Evolutionary conservation across 495 filamentous ascomycete species (phyloP).

Genomic region (Neurospora cerealis): DNA sequence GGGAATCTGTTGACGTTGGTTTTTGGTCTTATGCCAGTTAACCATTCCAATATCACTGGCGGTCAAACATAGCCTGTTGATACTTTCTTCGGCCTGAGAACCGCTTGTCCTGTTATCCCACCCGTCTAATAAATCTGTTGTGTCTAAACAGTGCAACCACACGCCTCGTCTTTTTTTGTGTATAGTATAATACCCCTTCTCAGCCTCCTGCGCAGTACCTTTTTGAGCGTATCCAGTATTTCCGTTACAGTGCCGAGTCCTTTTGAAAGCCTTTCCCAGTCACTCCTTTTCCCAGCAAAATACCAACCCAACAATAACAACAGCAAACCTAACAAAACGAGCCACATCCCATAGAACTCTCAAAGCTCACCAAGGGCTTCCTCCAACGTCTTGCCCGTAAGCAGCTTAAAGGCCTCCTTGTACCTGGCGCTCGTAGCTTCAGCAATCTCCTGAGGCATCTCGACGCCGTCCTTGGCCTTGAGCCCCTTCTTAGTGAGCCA

Average conservation of each 20-base stretch:
- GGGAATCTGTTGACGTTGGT: neutral
- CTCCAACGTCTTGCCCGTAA: slow-evolving; percentile 35
- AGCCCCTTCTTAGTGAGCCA: slow-evolving; percentile 68
- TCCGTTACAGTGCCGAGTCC: neutral
- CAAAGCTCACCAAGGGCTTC: slow-evolving; percentile 20
- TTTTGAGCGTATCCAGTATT: neutral
- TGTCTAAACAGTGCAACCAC: neutral
- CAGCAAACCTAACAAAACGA: neutral
- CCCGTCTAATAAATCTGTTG: neutral
- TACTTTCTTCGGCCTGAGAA: neutral
- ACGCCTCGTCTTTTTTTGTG: neutral
- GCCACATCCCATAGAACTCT: neutral
- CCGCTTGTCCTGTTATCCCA: neutral
- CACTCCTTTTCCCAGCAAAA: neutral
- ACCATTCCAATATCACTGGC: neutral
- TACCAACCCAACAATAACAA: neutral
- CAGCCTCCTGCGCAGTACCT: neutral
- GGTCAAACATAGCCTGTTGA: neutral
- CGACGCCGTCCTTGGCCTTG: slow-evolving; percentile 56
- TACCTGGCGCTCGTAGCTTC: slow-evolving; percentile 48
- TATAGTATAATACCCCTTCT: neutral
- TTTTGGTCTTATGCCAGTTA: neutral
- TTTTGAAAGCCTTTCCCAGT: neutral
- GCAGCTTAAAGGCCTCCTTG: slow-evolving; percentile 29
- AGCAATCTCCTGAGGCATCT: slow-evolving; percentile 57